Percentiles rank a stretch among this genome's conserved stretches.
These are phyloP conservation scores for Debaryomyces coudertii DNA, from an alignment of 1,139 yeast species.

Conservation along the genomic window DNA sequence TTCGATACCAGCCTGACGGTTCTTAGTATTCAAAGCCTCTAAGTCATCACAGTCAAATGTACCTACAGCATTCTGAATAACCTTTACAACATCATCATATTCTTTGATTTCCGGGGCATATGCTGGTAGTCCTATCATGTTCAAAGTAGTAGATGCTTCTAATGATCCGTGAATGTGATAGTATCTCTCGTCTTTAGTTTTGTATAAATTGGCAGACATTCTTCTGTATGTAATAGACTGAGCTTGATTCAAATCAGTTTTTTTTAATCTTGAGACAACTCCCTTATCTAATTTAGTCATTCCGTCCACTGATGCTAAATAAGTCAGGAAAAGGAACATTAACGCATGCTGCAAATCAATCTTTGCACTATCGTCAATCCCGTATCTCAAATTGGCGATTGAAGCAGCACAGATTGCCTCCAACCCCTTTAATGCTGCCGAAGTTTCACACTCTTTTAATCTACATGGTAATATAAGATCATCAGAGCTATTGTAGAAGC, in stretches of 20 bases:
- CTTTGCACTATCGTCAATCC: conserved; percentile 14
- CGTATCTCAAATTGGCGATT: conserved; percentile 25
- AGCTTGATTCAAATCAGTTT: conserved; percentile 31
- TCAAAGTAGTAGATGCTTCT: conserved; percentile 32
- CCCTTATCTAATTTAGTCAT: conserved; percentile 26
- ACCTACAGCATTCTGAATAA: conserved; percentile 22
- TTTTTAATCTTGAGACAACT: conserved; percentile 24
- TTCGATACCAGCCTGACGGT: conserved; percentile 33
- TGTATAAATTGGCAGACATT: conserved; percentile 35
- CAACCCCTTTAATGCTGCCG: conserved; percentile 31
- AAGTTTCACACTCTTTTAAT: conserved; percentile 31
- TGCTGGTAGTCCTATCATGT: conserved; percentile 36
- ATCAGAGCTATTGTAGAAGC: conserved; percentile 19
- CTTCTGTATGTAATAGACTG: conserved; percentile 32
- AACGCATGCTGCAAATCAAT: conserved; percentile 32
- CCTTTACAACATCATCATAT: conserved; percentile 26
- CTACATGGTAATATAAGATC: conserved; percentile 29
- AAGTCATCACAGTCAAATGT: conserved; percentile 26
- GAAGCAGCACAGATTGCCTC: conserved; percentile 29
- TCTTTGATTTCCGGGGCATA: conserved; percentile 24
- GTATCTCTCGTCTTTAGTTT: conserved; percentile 32
- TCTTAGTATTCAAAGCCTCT: conserved; percentile 20
- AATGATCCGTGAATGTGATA: conserved; percentile 38
- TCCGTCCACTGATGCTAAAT: conserved; percentile 31
- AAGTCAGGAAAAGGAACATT: conserved; percentile 30